Evolutionary conservation across 257 asterid genomes (phyloP).

Genomic region (Linaria vulgaris): DNA sequence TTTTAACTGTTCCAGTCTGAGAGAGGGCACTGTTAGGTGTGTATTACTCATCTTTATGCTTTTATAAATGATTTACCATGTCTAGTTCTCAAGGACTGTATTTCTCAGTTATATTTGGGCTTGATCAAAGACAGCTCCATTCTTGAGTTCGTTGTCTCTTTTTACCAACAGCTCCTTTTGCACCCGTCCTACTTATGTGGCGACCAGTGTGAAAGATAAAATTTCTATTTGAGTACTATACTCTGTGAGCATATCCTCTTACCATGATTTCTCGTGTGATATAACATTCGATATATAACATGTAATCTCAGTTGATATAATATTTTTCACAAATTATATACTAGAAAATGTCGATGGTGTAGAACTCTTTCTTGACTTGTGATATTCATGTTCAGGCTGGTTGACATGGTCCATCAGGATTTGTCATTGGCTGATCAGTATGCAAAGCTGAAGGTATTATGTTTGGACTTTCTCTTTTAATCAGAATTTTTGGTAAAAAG

Average conservation of each 20-base stretch:
- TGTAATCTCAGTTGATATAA: constrained; percentile 12
- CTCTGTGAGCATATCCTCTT: constrained; percentile 4
- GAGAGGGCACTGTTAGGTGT: background rate
- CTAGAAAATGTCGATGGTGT: constrained; percentile 2
- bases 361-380: constrained; percentile 29
- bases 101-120: constrained; percentile 12
- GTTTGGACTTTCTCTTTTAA: constrained; percentile 21
- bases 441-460: constrained; percentile 71
- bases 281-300: background rate
- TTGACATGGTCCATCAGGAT: constrained; percentile 91
- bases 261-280: constrained; percentile 9
- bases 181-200: constrained; percentile 1
- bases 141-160: constrained; percentile 2
- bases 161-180: background rate
- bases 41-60: constrained; percentile 10
- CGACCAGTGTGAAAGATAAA: background rate
- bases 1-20: background rate
- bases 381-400: constrained; percentile 55
- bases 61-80: background rate
- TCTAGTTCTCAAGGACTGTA: constrained; percentile 4
- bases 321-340: background rate
- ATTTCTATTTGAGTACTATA: background rate
- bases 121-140: background rate
- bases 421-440: constrained; percentile 93
- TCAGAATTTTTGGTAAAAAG: constrained; percentile 9